These are phyloP conservation scores for Triticum aestivum DNA, from an alignment of 176 grass and related monocot species.

Conservation along the genomic window DNA sequence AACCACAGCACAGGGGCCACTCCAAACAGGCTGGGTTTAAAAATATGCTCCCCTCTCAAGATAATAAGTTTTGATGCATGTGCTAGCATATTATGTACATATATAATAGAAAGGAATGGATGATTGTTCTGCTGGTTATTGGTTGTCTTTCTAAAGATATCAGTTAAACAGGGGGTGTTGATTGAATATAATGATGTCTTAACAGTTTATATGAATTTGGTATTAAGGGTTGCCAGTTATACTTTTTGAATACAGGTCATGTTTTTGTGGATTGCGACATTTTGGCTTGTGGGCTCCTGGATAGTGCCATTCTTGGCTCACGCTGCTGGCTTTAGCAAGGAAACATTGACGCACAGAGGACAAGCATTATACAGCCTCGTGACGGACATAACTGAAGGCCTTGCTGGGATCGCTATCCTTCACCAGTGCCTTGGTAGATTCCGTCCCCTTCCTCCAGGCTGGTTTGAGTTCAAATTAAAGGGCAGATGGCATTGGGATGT, in stretches of 20 bases:
- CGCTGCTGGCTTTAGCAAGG: constrained; percentile 85
- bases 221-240: constrained; percentile 19
- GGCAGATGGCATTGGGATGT: constrained; percentile 84
- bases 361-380: constrained; percentile 94
- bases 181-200: not conserved
- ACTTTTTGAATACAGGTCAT: constrained; percentile 67
- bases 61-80: not conserved
- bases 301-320: constrained; percentile 95
- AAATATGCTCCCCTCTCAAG: not conserved
- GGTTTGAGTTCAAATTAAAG: constrained; percentile 85
- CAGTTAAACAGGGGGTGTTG: not conserved
- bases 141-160: not conserved
- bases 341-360: constrained; percentile 82
- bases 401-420: constrained; percentile 92
- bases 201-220: constrained; percentile 25
- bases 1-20: not conserved
- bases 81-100: constrained; percentile 10
- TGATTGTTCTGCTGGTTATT: not conserved
- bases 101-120: not conserved
- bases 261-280: constrained; percentile 91
- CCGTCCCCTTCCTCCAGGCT: constrained; percentile 75
- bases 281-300: constrained; percentile 98
- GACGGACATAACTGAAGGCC: constrained; percentile 80
- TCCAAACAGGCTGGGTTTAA: not conserved
- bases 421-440: constrained; percentile 90